These are phyloP conservation scores for Candida pini DNA, from an alignment of 805 yeast genomes.

Conservation along the genomic window DNA sequence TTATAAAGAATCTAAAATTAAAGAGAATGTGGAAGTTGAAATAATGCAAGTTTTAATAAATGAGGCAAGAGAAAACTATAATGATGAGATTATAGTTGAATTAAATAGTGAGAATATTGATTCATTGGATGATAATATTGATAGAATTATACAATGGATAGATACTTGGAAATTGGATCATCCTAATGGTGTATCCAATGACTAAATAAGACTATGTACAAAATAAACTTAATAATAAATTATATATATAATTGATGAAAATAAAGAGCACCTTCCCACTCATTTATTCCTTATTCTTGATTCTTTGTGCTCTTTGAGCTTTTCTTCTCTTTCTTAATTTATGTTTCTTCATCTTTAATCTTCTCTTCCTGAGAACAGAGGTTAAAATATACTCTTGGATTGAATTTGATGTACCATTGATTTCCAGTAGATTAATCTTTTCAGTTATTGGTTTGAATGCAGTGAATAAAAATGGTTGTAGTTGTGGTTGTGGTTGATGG, in stretches of 20 bases:
- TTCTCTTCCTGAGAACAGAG: slow-evolving; percentile 77
- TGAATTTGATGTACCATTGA: too few species aligned
- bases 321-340: slow-evolving; percentile 96
- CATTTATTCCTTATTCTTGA: slow-evolving; percentile 47
- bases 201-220: slow-evolving; percentile 1
- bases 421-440: too few species aligned
- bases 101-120: slow-evolving; percentile 66
- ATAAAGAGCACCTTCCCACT: not conserved
- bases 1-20: slow-evolving; percentile 75
- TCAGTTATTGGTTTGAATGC: too few species aligned
- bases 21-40: slow-evolving; percentile 92
- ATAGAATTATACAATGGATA: slow-evolving; percentile 69
- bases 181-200: slow-evolving; percentile 56
- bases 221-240: too few species aligned
- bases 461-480: too few species aligned
- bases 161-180: slow-evolving; percentile 67
- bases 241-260: not conserved
- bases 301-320: slow-evolving; percentile 78
- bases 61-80: slow-evolving; percentile 83
- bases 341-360: slow-evolving; percentile 96
- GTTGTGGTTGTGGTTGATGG: too few species aligned
- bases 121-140: slow-evolving; percentile 78
- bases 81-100: slow-evolving; percentile 75
- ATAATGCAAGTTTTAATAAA: slow-evolving; percentile 88
- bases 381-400: slow-evolving; percentile 38